Conservation (phyloP, 768 basidiomycete genomes). For the Boletellus ananiceps region DNA sequence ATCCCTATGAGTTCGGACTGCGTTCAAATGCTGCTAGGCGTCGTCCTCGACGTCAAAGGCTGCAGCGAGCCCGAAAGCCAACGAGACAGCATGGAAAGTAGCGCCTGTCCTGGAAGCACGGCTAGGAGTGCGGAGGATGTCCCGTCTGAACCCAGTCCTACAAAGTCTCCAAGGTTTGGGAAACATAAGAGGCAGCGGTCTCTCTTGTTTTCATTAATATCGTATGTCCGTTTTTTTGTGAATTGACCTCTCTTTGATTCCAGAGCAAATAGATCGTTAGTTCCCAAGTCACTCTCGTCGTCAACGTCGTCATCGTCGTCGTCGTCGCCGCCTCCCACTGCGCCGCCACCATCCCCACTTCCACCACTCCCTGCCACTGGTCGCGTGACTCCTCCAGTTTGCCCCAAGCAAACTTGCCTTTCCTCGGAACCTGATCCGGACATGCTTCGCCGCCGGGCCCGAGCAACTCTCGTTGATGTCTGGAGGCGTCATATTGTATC, state of each 20-base stretch:
- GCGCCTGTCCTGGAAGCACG: conserved; percentile 19
- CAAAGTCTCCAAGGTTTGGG: conserved; percentile 31
- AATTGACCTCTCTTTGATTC: conserved; percentile 1
- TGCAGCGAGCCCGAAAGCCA: conserved; percentile 36
- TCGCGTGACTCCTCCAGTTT: conserved; percentile 28
- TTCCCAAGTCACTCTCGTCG: conserved; percentile 30
- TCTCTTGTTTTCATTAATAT: conserved; percentile 63
- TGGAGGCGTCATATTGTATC: conserved; percentile 59
- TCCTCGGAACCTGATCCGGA: conserved; percentile 27
- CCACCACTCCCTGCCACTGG: conserved; percentile 27
- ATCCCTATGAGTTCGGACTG: conserved; percentile 45
- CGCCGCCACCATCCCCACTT: conserved; percentile 27
- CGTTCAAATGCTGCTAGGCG: conserved; percentile 42
- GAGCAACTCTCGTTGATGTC: conserved; percentile 62
- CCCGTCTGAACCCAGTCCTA: conserved; percentile 13
- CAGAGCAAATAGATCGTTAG: conserved; percentile 21
- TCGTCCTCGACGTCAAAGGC: conserved; percentile 50
- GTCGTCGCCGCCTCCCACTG: conserved; percentile 17
- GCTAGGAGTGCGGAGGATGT: conserved; percentile 16
- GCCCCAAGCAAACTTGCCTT: conserved; percentile 11
- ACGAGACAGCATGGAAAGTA: conserved; percentile 30
- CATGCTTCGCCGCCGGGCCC: conserved; percentile 55
- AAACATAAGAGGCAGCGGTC: conserved; percentile 71
- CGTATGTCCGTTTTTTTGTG: conserved; percentile 32
- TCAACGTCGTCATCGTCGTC: conserved; percentile 19